Evolutionary conservation across 139 green algal genomes (phyloP).

Genomic region (Haematococcus lacustris): DNA sequence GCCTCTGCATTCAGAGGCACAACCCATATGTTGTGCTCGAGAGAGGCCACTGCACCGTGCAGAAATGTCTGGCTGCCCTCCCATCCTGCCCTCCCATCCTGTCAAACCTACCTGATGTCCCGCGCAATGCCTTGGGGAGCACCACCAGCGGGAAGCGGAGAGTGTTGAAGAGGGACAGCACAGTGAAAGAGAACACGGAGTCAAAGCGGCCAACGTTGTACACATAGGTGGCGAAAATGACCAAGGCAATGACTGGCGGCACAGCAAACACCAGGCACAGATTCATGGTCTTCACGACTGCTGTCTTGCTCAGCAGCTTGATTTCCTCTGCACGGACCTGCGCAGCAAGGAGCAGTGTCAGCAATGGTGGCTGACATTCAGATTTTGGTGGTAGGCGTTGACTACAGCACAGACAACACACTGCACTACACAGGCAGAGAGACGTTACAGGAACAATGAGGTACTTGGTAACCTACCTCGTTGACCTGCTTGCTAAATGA

Average conservation of each 20-base stretch:
- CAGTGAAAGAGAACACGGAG: neutral
- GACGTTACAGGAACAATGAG: neutral
- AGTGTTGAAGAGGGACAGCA: constrained; percentile 70
- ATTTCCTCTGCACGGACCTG: neutral
- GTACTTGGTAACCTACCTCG: constrained; percentile 17
- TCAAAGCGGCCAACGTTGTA: neutral
- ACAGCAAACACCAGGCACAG: constrained; percentile 2
- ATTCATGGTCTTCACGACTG: neutral
- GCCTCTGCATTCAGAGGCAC: too few species aligned
- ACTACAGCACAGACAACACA: neutral
- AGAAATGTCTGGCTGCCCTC: too few species aligned
- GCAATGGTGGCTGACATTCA: neutral
- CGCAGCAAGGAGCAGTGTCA: neutral
- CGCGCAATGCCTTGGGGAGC: constrained; percentile 59
- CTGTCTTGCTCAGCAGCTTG: neutral
- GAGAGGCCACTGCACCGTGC: too few species aligned
- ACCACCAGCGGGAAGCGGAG: constrained; percentile 71
- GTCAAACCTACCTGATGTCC: too few species aligned
- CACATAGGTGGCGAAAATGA: neutral
- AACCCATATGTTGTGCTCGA: too few species aligned
- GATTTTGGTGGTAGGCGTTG: too few species aligned
- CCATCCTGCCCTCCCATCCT: too few species aligned
- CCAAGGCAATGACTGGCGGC: neutral
- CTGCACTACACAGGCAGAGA: neutral
- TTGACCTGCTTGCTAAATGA: constrained; percentile 43